These are phyloP conservation scores for Amanita polypyramis DNA, from an alignment of 768 basidiomycete genomes.

Conservation along the genomic window DNA sequence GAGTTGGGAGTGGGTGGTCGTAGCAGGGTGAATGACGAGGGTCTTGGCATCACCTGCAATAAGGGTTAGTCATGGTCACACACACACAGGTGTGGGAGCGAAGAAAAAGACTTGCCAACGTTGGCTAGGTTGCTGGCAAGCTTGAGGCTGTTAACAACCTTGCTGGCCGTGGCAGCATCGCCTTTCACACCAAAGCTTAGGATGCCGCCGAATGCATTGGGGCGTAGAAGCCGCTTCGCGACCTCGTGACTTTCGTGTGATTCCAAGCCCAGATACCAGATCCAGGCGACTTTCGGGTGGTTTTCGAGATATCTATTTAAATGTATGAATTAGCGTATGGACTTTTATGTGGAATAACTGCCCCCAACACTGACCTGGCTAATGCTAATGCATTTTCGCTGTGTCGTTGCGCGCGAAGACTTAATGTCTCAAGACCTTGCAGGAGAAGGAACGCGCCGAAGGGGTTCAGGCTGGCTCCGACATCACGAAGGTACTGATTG, in stretches of 20 bases:
- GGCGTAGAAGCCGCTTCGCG: constrained; percentile 47
- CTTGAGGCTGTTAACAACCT: constrained; percentile 58
- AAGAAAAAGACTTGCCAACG: constrained; percentile 35
- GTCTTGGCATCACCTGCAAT: constrained; percentile 59
- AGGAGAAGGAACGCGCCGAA: constrained; percentile 67
- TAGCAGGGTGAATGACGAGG: constrained; percentile 68
- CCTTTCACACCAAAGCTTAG: constrained; percentile 72
- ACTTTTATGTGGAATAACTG: neutral
- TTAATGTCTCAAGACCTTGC: constrained; percentile 74
- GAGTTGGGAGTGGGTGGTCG: constrained; percentile 70
- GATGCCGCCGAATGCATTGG: constrained; percentile 56
- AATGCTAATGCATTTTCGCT: constrained; percentile 59
- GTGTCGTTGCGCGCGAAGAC: constrained; percentile 62
- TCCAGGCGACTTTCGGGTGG: constrained; percentile 64
- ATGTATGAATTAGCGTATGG: constrained; percentile 6
- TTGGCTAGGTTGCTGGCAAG: constrained; percentile 68
- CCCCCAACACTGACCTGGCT: constrained; percentile 31
- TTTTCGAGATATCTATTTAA: constrained; percentile 42
- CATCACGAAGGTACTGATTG: constrained; percentile 46
- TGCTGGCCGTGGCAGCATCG: constrained; percentile 36
- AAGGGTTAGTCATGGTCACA: too few relatives aligned
- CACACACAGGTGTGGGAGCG: neutral
- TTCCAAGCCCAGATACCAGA: constrained; percentile 64
- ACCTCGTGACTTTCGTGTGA: constrained; percentile 49
- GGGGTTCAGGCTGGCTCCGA: constrained; percentile 58